phyloP scores from a whole-genome alignment of 2,329 filamentous ascomycete species.

The Mollisiaceae sp. region DNA sequence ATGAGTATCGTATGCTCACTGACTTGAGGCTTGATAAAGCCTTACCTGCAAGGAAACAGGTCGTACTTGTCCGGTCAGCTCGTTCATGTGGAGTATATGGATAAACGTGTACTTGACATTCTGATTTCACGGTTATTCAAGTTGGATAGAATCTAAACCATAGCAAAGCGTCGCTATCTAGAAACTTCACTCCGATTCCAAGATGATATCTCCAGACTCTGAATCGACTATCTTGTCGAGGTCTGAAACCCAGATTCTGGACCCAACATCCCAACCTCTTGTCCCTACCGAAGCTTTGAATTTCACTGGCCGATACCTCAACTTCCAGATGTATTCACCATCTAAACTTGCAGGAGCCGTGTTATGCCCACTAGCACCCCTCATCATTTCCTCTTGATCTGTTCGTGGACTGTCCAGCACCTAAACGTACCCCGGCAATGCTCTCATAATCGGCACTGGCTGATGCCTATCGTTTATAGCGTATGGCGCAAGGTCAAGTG shows the following conservation, averaged over 20 bases:
- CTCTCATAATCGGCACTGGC: background rate
- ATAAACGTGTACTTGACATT: no score
- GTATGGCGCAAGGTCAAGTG: background rate
- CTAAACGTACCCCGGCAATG: slow-evolving; percentile 7
- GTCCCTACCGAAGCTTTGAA: background rate
- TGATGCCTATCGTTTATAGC: background rate
- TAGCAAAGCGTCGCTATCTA: no score
- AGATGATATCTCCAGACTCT: slow-evolving; percentile 3
- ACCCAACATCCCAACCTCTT: background rate
- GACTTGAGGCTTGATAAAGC: no score
- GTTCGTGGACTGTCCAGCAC: slow-evolving; percentile 14
- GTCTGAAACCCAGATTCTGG: background rate
- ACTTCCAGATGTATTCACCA: background rate
- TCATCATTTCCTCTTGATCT: background rate
- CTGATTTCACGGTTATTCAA: no score
- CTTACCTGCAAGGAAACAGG: no score
- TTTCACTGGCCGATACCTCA: background rate
- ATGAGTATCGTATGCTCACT: no score
- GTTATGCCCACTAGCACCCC: background rate
- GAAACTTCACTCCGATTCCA: slow-evolving; percentile 1
- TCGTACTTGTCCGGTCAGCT: no score
- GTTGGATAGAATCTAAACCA: no score
- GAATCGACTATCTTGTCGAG: background rate
- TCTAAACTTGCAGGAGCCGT: background rate
- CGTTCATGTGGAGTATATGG: no score